phyloP scores from a whole-genome alignment of 2,329 filamentous ascomycete species.

The Fusarium nisikadoi region DNA sequence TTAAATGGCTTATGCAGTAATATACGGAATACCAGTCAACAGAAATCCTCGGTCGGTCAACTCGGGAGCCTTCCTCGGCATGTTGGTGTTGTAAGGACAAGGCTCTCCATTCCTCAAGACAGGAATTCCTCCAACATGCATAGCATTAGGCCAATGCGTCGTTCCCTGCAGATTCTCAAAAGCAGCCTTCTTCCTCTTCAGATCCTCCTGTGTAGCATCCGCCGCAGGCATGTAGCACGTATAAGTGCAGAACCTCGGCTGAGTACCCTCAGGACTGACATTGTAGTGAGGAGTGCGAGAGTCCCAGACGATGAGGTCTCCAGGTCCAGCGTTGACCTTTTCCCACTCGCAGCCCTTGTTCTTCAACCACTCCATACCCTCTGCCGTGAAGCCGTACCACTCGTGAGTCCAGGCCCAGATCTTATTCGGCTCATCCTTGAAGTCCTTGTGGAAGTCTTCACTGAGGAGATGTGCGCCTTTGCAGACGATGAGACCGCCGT shows the following conservation, averaged over 20 bases:
- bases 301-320: constrained; percentile 11
- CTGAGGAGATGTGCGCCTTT: not conserved
- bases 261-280: not conserved
- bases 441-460: constrained; percentile 4
- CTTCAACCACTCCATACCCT: constrained; percentile 18
- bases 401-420: constrained; percentile 18
- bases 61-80: not conserved
- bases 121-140: constrained; percentile 16
- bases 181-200: constrained; percentile 17
- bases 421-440: constrained; percentile 1
- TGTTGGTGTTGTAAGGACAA: constrained; percentile 13
- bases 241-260: constrained; percentile 2
- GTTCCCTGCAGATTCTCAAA: constrained; percentile 7
- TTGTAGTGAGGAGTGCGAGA: constrained; percentile 20
- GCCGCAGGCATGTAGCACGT: constrained; percentile 18
- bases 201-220: not conserved
- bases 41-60: not conserved
- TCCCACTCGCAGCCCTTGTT: constrained; percentile 14
- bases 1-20: not conserved
- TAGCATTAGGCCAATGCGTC: constrained; percentile 15
- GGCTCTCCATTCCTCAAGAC: constrained; percentile 7
- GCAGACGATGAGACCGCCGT: constrained; percentile 5
- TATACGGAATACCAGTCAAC: constrained; percentile 11
- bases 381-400: not conserved
- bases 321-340: constrained; percentile 3